Conservation (phyloP, 2,329 filamentous ascomycete genomes). For the Penicillium psychrosexuale region DNA sequence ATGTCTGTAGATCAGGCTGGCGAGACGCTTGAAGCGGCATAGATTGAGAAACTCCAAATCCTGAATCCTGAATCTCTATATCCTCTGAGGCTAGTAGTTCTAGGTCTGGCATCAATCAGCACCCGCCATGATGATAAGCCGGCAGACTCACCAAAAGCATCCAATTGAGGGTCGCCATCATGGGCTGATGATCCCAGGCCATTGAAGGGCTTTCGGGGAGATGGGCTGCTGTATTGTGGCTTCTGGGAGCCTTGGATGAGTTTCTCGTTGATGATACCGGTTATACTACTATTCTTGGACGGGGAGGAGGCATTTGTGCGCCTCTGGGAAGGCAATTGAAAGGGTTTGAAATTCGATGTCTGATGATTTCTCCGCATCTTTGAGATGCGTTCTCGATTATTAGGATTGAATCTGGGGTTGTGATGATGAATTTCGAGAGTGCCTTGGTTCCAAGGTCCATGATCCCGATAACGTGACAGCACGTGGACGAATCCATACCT, state of each 20-base stretch:
- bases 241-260: slow-evolving; percentile 25
- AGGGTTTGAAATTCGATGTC: slow-evolving; percentile 4
- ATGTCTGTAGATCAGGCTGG: not conserved
- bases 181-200: not conserved
- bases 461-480: slow-evolving; percentile 7
- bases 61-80: slow-evolving; percentile 1
- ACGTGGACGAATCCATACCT: not conserved
- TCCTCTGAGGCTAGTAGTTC: slow-evolving; percentile 37
- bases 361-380: slow-evolving; percentile 19
- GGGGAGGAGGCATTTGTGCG: slow-evolving; percentile 10
- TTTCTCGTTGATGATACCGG: slow-evolving; percentile 21
- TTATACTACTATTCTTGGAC: slow-evolving; percentile 5
- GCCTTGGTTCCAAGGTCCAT: not conserved
- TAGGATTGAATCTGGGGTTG: not conserved
- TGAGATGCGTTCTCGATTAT: not conserved
- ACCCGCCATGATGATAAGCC: not conserved
- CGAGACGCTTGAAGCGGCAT: not conserved
- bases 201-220: not conserved
- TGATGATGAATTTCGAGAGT: not conserved
- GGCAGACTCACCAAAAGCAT: slow-evolving; percentile 49
- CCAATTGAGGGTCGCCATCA: slow-evolving; percentile 37
- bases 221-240: slow-evolving; percentile 3
- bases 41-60: not conserved
- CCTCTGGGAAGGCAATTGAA: slow-evolving; percentile 9
- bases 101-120: slow-evolving; percentile 29